These are phyloP conservation scores for Jacaranda mimosifolia DNA, from an alignment of 257 asterid species.

Conservation along the genomic window DNA sequence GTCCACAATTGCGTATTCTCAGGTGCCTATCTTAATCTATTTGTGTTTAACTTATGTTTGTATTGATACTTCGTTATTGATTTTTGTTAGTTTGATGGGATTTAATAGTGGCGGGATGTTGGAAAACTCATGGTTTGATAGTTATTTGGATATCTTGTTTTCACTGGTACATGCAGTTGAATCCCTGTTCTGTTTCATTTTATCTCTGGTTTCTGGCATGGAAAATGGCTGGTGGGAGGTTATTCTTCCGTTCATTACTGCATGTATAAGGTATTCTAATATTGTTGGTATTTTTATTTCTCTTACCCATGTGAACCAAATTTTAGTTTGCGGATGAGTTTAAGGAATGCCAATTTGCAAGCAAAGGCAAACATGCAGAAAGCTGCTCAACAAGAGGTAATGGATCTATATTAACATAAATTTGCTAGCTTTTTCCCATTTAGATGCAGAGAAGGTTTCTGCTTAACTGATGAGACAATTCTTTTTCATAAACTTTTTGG, in stretches of 20 bases:
- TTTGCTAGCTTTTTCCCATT: not conserved
- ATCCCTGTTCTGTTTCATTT: not conserved
- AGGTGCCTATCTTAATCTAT: not conserved
- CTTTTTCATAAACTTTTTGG: not conserved
- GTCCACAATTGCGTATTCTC: not conserved
- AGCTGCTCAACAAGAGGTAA: conserved; percentile 90
- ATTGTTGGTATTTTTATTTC: not conserved
- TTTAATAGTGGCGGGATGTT: not conserved
- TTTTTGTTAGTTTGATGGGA: not conserved
- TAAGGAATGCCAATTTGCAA: conserved; percentile 89
- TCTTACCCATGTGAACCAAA: conserved; percentile 21
- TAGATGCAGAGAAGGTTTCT: not conserved
- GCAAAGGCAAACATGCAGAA: conserved; percentile 86
- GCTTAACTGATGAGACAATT: not conserved
- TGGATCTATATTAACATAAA: conserved; percentile 22
- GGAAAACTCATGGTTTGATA: not conserved
- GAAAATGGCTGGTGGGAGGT: not conserved
- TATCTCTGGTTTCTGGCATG: not conserved
- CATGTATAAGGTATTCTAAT: conserved; percentile 11
- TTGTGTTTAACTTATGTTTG: conserved; percentile 10
- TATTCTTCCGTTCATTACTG: not conserved
- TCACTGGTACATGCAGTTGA: not conserved
- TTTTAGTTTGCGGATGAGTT: conserved; percentile 67
- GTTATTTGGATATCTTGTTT: not conserved
- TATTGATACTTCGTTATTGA: not conserved